A percentile compares a stretch with the other conserved stretches of the same genome.
Conservation (phyloP, 495 filamentous ascomycete genomes). For the Tuber indicum region DNA sequence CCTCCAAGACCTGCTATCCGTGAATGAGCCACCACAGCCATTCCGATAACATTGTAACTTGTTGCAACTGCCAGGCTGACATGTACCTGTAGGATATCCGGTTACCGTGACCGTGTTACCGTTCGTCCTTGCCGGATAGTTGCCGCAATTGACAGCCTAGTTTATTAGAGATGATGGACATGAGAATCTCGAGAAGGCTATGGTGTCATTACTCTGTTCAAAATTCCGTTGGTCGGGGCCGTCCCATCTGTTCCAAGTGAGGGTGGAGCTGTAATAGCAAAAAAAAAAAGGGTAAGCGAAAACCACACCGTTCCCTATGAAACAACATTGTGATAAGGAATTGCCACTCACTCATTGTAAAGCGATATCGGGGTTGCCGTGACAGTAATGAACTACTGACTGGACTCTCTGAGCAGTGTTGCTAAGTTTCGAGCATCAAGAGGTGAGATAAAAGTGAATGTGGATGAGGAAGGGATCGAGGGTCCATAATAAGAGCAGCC, state of each 20-base stretch:
- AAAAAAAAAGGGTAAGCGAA: not conserved
- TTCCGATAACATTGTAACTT: slow-evolving; percentile 26
- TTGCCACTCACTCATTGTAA: not conserved
- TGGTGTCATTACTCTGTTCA: not conserved
- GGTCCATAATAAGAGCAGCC: not conserved
- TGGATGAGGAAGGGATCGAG: not conserved
- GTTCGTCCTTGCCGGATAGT: not conserved
- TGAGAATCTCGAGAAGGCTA: not conserved
- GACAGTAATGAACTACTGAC: not conserved
- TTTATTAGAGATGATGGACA: not conserved
- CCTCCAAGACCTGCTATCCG: slow-evolving; percentile 26
- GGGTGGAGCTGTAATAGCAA: not conserved
- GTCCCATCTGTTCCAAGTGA: not conserved
- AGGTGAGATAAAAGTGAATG: not conserved
- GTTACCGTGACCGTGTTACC: not conserved
- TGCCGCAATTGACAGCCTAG: not conserved
- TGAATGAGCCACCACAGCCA: slow-evolving; percentile 19
- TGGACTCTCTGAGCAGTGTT: not conserved
- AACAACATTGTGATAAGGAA: not conserved
- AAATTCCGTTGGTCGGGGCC: not conserved
- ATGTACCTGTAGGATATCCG: not conserved
- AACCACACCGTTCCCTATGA: not conserved
- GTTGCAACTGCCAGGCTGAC: not conserved
- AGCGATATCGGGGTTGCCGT: not conserved
- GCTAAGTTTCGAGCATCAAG: not conserved